A percentile compares a stretch with the other conserved stretches of the same genome.
These are phyloP conservation scores for Cordyceps farinosa DNA, from an alignment of 2,329 filamentous ascomycete species.

Conservation along the genomic window DNA sequence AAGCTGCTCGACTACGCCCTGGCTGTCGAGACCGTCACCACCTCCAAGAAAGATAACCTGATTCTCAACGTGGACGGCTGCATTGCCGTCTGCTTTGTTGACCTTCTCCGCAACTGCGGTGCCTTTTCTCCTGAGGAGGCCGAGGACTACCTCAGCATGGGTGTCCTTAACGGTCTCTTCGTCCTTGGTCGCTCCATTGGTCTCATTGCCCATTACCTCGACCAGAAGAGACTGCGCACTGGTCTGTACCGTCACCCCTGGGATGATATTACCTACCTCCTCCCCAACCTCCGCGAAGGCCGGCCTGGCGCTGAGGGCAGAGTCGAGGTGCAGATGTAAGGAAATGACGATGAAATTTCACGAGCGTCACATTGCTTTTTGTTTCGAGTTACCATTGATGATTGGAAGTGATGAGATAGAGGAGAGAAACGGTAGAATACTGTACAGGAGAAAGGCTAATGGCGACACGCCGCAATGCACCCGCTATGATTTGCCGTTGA, in stretches of 20 bases:
- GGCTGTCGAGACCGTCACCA: conserved; percentile 96
- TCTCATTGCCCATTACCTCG: conserved; percentile 98
- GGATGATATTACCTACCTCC: conserved; percentile 96
- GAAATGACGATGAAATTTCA: conserved; percentile 24
- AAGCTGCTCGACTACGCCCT: conserved; percentile 99
- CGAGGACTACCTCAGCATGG: conserved; percentile 98
- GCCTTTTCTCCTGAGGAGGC: conserved; percentile 95
- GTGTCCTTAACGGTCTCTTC: conserved; percentile 98
- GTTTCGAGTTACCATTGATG: conserved; percentile 15
- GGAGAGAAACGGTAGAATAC: conserved; percentile 14
- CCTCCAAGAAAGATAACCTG: conserved; percentile 99
- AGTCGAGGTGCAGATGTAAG: conserved; percentile 80
- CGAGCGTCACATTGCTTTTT: conserved; percentile 28
- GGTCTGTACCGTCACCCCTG: conserved; percentile 98
- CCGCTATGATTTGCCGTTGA: not conserved
- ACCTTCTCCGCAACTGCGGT: conserved; percentile 94
- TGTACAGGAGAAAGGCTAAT: conserved; percentile 4
- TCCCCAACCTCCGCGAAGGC: conserved; percentile 72
- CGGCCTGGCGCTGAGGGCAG: conserved; percentile 75
- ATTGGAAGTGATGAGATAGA: conserved; percentile 11
- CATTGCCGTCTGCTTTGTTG: conserved; percentile 97
- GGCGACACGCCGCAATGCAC: not conserved
- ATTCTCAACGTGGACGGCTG: conserved; percentile 99
- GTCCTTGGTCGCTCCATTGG: conserved; percentile 95
- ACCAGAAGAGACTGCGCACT: conserved; percentile 98